phyloP scores from a whole-genome alignment of 1,139 yeast species.

The Wickerhamiella infanticola region DNA sequence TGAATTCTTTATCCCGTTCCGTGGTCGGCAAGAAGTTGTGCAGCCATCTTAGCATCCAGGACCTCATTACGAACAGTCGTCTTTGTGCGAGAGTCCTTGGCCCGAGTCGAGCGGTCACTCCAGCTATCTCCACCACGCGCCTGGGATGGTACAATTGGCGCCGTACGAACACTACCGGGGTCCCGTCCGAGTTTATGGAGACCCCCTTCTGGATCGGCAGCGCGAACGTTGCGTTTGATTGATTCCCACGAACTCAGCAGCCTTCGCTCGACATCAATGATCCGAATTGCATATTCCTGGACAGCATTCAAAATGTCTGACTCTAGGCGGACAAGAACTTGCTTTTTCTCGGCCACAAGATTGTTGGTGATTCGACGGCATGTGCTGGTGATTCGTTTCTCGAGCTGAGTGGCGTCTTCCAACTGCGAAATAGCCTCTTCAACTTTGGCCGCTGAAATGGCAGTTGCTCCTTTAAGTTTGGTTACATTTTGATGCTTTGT shows the following conservation, averaged over 20 bases:
- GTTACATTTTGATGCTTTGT: slow-evolving; percentile 60
- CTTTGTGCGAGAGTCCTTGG: slow-evolving; percentile 20
- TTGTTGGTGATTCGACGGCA: slow-evolving; percentile 74
- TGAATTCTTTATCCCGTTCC: too few species aligned
- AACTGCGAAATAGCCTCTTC: slow-evolving; percentile 76
- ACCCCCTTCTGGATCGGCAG: slow-evolving; percentile 69
- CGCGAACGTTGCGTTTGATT: slow-evolving; percentile 56
- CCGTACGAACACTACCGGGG: slow-evolving; percentile 26
- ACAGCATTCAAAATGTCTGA: slow-evolving; percentile 38
- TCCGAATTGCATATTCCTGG: slow-evolving; percentile 46
- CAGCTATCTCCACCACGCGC: slow-evolving; percentile 46
- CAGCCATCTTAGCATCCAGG: slow-evolving; percentile 74
- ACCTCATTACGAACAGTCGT: slow-evolving; percentile 16
- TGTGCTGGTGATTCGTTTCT: slow-evolving; percentile 57
- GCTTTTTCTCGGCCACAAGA: slow-evolving; percentile 58
- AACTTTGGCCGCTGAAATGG: slow-evolving; percentile 73
- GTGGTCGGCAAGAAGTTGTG: slow-evolving; percentile 46
- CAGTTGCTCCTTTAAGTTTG: slow-evolving; percentile 55
- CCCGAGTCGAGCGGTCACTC: slow-evolving; percentile 32
- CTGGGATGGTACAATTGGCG: slow-evolving; percentile 29
- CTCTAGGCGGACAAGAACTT: slow-evolving; percentile 43
- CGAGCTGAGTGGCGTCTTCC: slow-evolving; percentile 66
- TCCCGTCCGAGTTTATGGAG: slow-evolving; percentile 73
- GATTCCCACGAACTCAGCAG: slow-evolving; percentile 62
- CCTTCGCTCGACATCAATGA: slow-evolving; percentile 77